Percentiles rank a stretch among this genome's conserved stretches.
phyloP scores from a whole-genome alignment of 768 basidiomycete species.

The Pleurotus tuoliensis region DNA sequence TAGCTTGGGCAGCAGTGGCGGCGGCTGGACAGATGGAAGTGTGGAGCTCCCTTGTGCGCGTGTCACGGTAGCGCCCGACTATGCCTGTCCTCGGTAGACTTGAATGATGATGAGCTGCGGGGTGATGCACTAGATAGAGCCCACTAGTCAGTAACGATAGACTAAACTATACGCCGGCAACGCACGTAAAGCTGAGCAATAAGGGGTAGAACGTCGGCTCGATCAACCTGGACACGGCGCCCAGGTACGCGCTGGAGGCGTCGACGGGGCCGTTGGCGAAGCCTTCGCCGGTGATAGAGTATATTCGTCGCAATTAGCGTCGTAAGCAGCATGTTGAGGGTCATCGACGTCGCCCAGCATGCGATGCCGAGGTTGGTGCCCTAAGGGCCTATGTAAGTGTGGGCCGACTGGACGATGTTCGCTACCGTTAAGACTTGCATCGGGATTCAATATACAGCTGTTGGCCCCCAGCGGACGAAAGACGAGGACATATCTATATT shows the following conservation, averaged over 20 bases:
- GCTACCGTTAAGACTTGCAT: neutral
- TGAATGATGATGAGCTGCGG: conserved; percentile 58
- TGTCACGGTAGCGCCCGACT: conserved; percentile 51
- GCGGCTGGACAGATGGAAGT: too few relatives aligned
- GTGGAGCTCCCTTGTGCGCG: too few relatives aligned
- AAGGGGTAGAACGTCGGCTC: neutral
- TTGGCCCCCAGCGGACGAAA: neutral
- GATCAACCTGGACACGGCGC: neutral
- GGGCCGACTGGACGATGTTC: neutral
- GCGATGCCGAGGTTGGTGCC: neutral
- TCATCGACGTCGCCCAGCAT: neutral
- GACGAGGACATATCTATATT: neutral
- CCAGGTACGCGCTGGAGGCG: neutral
- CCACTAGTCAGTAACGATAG: too few relatives aligned
- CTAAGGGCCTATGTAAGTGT: neutral
- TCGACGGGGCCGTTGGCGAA: neutral
- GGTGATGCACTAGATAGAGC: neutral
- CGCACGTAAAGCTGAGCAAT: too few relatives aligned
- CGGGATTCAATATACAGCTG: too few relatives aligned
- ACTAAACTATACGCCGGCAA: too few relatives aligned
- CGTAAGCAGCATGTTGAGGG: neutral
- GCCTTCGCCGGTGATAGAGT: neutral
- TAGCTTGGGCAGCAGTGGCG: too few relatives aligned
- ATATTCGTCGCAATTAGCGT: neutral
- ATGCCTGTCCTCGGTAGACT: conserved; percentile 60